Base-by-base conservation (phyloP, 164 flowering plant genomes). In the Dillenia suffruticosa region DNA sequence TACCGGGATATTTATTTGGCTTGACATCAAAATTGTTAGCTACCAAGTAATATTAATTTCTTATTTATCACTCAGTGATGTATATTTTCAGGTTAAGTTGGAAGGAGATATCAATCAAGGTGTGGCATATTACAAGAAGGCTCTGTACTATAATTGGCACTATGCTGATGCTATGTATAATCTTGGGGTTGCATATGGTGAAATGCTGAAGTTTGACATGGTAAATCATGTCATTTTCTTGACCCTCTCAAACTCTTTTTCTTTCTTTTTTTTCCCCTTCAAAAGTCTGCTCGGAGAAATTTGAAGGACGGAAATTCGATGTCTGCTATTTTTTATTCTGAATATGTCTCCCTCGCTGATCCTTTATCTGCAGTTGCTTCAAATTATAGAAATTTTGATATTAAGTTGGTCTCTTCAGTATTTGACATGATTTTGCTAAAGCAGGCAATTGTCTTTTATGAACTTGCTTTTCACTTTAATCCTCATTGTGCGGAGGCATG, bases 161-260 rank as follows among this genome's bases (percentile, higher is more conserved):
- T 95, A 95, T 81, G 99, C 99, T 61, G 99, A 95, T 85, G 97
- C 99, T 26, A 92, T 95, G 97, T 95, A 95, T 69, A 95, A 95
- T 74, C 94, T 95, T 61, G 99, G 99, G 60, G 99, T 92, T 77
- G 98, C 99, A 44, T 95, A 95, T 79, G 99, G 99, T 63, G 99
- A 95, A 80, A 83, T 90, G 94, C 78, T 95, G 68, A 88, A 87
- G 76, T 95, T 95, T 79, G 99, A 95, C 64, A 95, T 84, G 97
- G 98, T 95, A 74, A 60, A 76, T 66, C 1, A 19, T 11, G 17
- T 51, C 5, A 6, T 48, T 19, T 19, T 12, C 16, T 22, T 50
- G 40, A 32, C n/a, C 56, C 52, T 54, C 51, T 57, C 46, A 61
- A 10, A 9, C 8, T 2, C 54, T 51, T 15, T 9, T 19, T 6